Base-by-base conservation (phyloP, 176 grass and related monocot species). In the Zea luxurians region DNA sequence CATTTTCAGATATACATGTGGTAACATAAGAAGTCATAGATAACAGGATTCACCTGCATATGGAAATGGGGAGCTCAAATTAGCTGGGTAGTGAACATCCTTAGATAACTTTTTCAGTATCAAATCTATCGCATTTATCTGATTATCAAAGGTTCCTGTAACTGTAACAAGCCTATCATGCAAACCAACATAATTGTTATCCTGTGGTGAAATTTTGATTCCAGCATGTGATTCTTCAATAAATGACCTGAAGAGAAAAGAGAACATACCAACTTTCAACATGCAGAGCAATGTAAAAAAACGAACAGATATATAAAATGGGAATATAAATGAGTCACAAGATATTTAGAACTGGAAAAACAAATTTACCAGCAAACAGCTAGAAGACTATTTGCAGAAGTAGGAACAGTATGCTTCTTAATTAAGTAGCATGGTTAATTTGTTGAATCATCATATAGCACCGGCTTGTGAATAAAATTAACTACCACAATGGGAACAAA, bases 101-200 rank as follows among this genome's bases (percentile, higher is more conserved):
- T 98, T 91, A 18, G 83, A 84, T 61, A 98, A 78, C 74, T 94
- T 98, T 55, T 78, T 88, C 79, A 98, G 81, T 88, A 98, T 92
- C 63, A 94, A 84, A 86, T 82, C 87, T 52, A 95, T 87, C 8
- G 96, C 96, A 60, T 86, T 81, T 89, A 98, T 92, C 81, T 92
- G 96, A 64, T 73, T 82, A 8, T 98, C 90, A 47, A 98, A 94
- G 36, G 89, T 83, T 78, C 92, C 92, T 61, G 96, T 90, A 65
- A 98, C 81, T 38, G 96, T 94, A 81, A 98, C 89, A 37, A 94
- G 87, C 67, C 96, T 89, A 90, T 98, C 96, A 90, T 98, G 92
- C 83, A 98, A 79, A 17, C 96, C 96, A 60, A n/a, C n/a, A n/a
- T n/a, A n/a, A n/a, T n/a, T n/a, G n/a, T n/a, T n/a, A n/a, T n/a